A percentile compares a stretch with the other conserved stretches of the same genome.
These are phyloP conservation scores for Stagonosporopsis vannaccii DNA, from an alignment of 2,329 filamentous ascomycete species.

Conservation along the genomic window DNA sequence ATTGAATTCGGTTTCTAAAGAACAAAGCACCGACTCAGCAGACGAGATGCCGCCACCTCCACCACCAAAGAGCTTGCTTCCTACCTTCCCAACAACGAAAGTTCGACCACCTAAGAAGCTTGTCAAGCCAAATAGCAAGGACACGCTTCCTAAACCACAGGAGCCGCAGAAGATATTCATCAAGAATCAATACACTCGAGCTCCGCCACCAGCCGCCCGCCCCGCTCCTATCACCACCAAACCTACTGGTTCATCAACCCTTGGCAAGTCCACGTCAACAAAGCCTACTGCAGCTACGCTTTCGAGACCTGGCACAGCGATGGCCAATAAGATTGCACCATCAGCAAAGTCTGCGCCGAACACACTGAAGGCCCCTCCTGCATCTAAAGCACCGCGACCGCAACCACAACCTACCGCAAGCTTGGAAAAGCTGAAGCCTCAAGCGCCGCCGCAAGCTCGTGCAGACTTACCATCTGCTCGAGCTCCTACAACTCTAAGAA, in stretches of 20 bases:
- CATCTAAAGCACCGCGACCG: constrained; percentile 39
- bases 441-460: constrained; percentile 47
- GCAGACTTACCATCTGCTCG: constrained; percentile 60
- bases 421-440: constrained; percentile 71
- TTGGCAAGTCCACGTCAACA: constrained; percentile 26
- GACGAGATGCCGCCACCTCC: constrained; percentile 69
- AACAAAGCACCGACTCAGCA: constrained; percentile 51
- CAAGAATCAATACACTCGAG: constrained; percentile 59
- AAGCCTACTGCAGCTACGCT: constrained; percentile 59
- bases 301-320: constrained; percentile 40
- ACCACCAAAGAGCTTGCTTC: constrained; percentile 58
- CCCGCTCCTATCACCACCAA: constrained; percentile 49
- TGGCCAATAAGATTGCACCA: constrained; percentile 32
- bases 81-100: constrained; percentile 55
- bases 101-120: constrained; percentile 57
- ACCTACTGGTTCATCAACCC: constrained; percentile 34
- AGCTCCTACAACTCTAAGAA: constrained; percentile 67
- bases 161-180: constrained; percentile 67
- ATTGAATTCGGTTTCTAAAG: constrained; percentile 34
- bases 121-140: constrained; percentile 66
- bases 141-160: constrained; percentile 65
- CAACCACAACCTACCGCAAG: constrained; percentile 50
- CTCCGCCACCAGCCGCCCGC: constrained; percentile 63
- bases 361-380: constrained; percentile 34
- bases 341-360: constrained; percentile 32